Base-by-base conservation (phyloP, 345 rosid genomes). In the Eucalyptus curtisii region DNA sequence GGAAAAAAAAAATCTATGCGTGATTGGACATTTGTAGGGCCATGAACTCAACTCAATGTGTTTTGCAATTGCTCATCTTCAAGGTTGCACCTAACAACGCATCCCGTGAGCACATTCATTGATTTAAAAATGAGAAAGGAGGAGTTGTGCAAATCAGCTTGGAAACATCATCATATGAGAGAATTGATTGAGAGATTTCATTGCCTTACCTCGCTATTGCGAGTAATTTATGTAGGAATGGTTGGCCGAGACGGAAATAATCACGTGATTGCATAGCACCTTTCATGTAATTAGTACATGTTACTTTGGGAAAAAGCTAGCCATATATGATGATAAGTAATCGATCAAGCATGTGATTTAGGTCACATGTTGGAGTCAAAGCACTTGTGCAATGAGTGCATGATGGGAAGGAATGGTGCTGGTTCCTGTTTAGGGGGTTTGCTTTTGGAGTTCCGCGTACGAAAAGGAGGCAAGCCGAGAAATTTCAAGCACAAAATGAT, bases 401-500 rank as follows among this genome's bases (percentile, higher is more conserved):
- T 89, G 52, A 55, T 86, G 87, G 48, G 61, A 88, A 61, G 88
- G 87, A 89, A 92, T 92, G 89, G 91, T 92, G n/a, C 76, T 88
- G 31, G 71, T 53, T 66, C 48, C 87, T 59, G 88, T 66, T 91
- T 76, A 81, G 87, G 88, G 87, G 87, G 59, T 24, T 50, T 61
- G 80, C 87, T 86, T 86, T 76, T 37, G 82, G 82, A 76, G 82
- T 40, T 40, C 66, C 64, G 61, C 13, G 61, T 47, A 59, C 31
- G 81, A 81, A 79, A 52, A 90, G 88, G 90, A 9, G 47, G 82
- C 82, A 40, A 40, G 47, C 82, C 47, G 7, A 76, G 82, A 76
- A 92, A 90, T 87, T 94, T 95, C 92, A 91, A 92, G 88, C 92
- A 84, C 91, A 90, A 91, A 96, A 97, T 96, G 95, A 96, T 97